These are phyloP conservation scores for Halteria grandinella DNA, from an alignment of 73 alveolate genomes.

Conservation along the genomic window DNA sequence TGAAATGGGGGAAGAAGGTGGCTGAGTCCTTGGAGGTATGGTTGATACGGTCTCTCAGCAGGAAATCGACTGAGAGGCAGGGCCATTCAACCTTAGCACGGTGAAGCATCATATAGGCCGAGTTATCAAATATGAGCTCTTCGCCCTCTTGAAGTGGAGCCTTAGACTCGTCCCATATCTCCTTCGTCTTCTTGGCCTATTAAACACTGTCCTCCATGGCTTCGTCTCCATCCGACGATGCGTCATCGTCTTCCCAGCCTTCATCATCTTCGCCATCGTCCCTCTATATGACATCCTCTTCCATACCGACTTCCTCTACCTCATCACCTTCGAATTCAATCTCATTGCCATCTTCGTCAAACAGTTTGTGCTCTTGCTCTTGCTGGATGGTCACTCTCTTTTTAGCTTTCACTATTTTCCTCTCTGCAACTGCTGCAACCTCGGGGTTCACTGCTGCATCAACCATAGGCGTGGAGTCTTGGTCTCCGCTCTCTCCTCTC, in stretches of 20 bases:
- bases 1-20: slow-evolving; percentile 58
- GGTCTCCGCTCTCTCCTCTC: too few relatives aligned
- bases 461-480: too few relatives aligned
- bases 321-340: slow-evolving; percentile 70
- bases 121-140: slow-evolving; percentile 85
- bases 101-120: slow-evolving; percentile 93
- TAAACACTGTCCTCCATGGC: slow-evolving; percentile 2
- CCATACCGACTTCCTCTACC: slow-evolving; percentile 70
- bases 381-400: slow-evolving; percentile 23
- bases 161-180: slow-evolving; percentile 53
- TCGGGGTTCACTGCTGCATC: too few relatives aligned
- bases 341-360: slow-evolving; percentile 54
- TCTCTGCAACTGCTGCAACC: too few relatives aligned
- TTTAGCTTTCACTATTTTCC: slow-evolving; percentile 36
- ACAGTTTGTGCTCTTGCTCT: not conserved
- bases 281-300: slow-evolving; percentile 64
- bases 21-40: slow-evolving; percentile 57
- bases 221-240: not conserved
- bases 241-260: slow-evolving; percentile 34
- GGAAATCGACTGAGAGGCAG: slow-evolving; percentile 85
- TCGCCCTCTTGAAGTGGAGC: slow-evolving; percentile 67
- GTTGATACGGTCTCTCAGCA: slow-evolving; percentile 53
- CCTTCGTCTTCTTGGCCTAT: slow-evolving; percentile 55
- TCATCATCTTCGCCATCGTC: slow-evolving; percentile 40
- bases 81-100: slow-evolving; percentile 96